Base-by-base conservation (phyloP, 768 basidiomycete genomes). In the Suillus weaverae region DNA sequence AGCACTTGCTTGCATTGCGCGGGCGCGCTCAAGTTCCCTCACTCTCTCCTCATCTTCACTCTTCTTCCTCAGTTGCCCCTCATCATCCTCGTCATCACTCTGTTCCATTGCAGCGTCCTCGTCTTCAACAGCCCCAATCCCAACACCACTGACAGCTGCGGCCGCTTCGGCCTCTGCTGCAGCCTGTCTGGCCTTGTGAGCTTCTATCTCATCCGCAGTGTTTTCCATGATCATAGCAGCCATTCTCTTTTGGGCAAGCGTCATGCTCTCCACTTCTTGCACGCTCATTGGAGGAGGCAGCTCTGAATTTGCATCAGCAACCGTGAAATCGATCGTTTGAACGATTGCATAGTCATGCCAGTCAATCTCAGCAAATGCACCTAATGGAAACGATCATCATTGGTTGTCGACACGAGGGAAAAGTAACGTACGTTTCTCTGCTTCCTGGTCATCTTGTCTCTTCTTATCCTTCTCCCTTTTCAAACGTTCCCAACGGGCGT, bases 291-390 rank as follows among this genome's bases (percentile, higher is more conserved):
- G 97, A n/a, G 93, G 89, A 13, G 97, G 97, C 32, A 99, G 83
- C 72, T 99, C 96, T 13, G 92, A 87, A 46, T 88, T 88, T 62
- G 93, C 89, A 74, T 99, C 97, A 9, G 91, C 92, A 39, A 88
- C 86, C 18, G 97, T 99, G 73, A 99, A 99, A 73, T 99, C 97
- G 70, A 97, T 95, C 22, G 95, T 97, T 74, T 98, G 95, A 7
- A 98, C 97, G 63, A 97, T 94, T 46, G 95, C 94, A 79, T 97
- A 99, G 74, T 99, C 97, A 72, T 99, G 95, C 97, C 97, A 99
- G 74, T 99, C 97, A 70, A 99, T 98, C 74, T 96, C 94, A 51
- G 95, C 94, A 72, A 97, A 96, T 5, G 96, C 97, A 77, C 88
- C 92, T 91, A 66, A 7, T 61, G 68, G 69, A 62, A 66, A 63